phyloP scores from a whole-genome alignment of 2,329 filamentous ascomycete genomes.

The Fonsecaea pedrosoi region DNA sequence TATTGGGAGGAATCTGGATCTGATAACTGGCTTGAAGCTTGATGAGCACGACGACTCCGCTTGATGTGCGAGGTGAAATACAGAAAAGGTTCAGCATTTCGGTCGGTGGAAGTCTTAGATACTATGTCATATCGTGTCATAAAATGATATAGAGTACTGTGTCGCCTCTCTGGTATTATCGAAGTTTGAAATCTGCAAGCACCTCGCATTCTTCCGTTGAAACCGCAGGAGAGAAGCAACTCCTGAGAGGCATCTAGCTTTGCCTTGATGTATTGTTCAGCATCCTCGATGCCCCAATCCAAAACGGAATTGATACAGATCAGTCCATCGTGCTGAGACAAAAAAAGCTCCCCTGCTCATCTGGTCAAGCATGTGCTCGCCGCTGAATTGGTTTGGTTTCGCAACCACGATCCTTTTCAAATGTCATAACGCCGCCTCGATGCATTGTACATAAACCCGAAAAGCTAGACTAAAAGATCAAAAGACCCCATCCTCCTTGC shows the following conservation, averaged over 20 bases:
- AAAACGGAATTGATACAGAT: neutral
- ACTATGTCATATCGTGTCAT: slow-evolving; percentile 9
- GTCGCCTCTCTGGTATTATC: slow-evolving; percentile 9
- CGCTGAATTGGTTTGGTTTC: slow-evolving; percentile 13
- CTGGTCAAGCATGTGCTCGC: neutral
- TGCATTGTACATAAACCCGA: slow-evolving; percentile 8
- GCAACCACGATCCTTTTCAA: slow-evolving; percentile 10
- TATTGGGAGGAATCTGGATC: slow-evolving; percentile 53
- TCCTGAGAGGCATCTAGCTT: neutral
- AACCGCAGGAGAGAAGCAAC: neutral
- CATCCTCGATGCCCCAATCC: neutral
- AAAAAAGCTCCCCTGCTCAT: neutral
- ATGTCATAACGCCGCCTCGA: neutral
- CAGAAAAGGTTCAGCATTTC: neutral
- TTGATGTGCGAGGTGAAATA: neutral
- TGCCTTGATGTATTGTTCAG: neutral
- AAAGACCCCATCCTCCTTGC: neutral
- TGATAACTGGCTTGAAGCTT: slow-evolving; percentile 29
- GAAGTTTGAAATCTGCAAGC: neutral
- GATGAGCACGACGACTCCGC: neutral
- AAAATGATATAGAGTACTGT: slow-evolving; percentile 20
- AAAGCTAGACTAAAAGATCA: neutral
- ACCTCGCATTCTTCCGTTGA: neutral
- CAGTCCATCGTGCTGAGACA: neutral
- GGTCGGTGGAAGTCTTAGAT: neutral